phyloP scores from a whole-genome alignment of 2,329 filamentous ascomycete genomes.

The Trichoderma polysporum region DNA sequence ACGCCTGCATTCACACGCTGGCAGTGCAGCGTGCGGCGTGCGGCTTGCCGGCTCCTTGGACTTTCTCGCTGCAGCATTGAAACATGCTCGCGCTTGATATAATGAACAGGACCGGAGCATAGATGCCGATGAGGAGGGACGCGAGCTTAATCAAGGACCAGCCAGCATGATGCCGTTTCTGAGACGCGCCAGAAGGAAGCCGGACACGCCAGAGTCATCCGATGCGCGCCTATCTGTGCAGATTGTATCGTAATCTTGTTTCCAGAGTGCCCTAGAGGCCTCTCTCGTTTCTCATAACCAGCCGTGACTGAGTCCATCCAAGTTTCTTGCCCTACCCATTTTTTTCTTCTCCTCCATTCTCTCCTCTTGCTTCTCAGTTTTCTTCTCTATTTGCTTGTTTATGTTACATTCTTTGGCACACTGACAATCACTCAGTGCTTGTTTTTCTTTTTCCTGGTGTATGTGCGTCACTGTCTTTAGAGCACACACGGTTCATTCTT shows the following conservation, averaged over 20 bases:
- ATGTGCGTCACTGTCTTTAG: slow-evolving; percentile 4
- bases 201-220: slow-evolving; percentile 1
- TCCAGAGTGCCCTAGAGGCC: neutral
- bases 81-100: slow-evolving; percentile 8
- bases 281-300: neutral
- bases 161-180: slow-evolving; percentile 1
- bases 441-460: neutral
- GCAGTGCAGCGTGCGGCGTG: slow-evolving; percentile 4
- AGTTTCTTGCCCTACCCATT: neutral
- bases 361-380: neutral
- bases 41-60: neutral
- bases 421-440: slow-evolving; percentile 1
- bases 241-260: neutral
- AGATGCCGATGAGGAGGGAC: neutral
- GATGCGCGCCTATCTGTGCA: slow-evolving; percentile 7
- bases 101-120: neutral
- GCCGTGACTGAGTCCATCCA: neutral
- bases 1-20: slow-evolving; percentile 12
- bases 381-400: slow-evolving; percentile 7
- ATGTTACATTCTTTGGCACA: slow-evolving; percentile 9
- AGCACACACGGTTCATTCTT: slow-evolving; percentile 5
- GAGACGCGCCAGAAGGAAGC: slow-evolving; percentile 7
- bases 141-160: neutral
- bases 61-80: neutral
- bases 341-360: neutral